Conservation (phyloP, 2,329 filamentous ascomycete species). For the Ophidiomyces ophidiicola region DNA sequence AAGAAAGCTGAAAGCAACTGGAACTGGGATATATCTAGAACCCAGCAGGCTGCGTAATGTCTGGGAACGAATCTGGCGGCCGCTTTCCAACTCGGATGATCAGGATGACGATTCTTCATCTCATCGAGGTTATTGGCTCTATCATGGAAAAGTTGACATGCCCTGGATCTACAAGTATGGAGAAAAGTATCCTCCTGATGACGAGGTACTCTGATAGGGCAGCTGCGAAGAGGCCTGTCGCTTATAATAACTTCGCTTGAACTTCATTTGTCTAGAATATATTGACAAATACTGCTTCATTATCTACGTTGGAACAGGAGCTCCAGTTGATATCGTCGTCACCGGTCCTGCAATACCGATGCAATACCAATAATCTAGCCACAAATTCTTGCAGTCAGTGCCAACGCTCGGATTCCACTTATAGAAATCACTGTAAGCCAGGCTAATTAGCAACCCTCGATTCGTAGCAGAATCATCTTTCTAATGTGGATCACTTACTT, state of each 20-base stretch:
- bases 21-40: not conserved
- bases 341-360: constrained; percentile 10
- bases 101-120: not conserved
- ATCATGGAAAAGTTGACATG: not conserved
- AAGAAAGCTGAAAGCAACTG: not conserved
- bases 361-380: constrained; percentile 16
- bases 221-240: too few relatives aligned
- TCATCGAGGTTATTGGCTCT: not conserved
- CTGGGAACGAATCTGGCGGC: not conserved
- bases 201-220: too few relatives aligned
- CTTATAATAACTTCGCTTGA: too few relatives aligned
- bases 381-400: constrained; percentile 12
- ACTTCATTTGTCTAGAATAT: too few relatives aligned
- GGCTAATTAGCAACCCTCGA: constrained; percentile 1
- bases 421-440: constrained; percentile 12
- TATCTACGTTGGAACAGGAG: not conserved
- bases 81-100: not conserved
- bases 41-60: not conserved
- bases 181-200: too few relatives aligned
- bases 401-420: constrained; percentile 18
- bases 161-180: too few relatives aligned
- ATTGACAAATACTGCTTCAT: too few relatives aligned
- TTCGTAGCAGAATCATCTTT: constrained; percentile 16
- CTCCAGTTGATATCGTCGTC: not conserved
- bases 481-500: constrained; percentile 3